Conservation (phyloP, 2,329 filamentous ascomycete genomes). For the Anthostomella pinea region DNA sequence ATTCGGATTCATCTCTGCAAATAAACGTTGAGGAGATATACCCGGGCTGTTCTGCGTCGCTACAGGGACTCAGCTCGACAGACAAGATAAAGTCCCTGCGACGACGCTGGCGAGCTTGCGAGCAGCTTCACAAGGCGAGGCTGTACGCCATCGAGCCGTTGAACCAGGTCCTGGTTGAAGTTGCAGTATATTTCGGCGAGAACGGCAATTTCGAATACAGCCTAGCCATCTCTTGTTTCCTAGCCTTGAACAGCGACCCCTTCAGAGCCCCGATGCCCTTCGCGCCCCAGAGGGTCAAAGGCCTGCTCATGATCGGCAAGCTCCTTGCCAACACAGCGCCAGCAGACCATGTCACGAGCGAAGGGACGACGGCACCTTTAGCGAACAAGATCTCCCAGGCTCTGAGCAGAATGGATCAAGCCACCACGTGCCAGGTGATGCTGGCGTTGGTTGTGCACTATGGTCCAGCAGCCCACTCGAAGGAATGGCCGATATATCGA, state of each 20-base stretch:
- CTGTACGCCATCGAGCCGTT: slow-evolving; percentile 52
- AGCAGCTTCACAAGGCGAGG: slow-evolving; percentile 34
- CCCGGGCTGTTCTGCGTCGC: slow-evolving; percentile 22
- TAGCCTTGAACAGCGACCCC: slow-evolving; percentile 47
- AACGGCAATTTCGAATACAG: slow-evolving; percentile 40
- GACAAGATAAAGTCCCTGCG: slow-evolving; percentile 28
- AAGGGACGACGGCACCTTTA: slow-evolving; percentile 15
- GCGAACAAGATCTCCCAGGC: slow-evolving; percentile 21
- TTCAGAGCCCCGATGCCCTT: slow-evolving; percentile 50
- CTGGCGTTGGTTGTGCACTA: slow-evolving; percentile 46
- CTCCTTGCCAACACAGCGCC: slow-evolving; percentile 49
- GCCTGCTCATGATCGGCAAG: slow-evolving; percentile 50
- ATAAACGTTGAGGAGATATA: slow-evolving; percentile 31
- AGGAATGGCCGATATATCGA: slow-evolving; percentile 44
- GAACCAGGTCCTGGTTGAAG: slow-evolving; percentile 41
- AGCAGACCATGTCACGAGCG: slow-evolving; percentile 19
- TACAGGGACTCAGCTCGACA: slow-evolving; percentile 3
- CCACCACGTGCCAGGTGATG: slow-evolving; percentile 52
- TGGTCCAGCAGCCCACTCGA: slow-evolving; percentile 40
- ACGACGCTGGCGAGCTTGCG: slow-evolving; percentile 37
- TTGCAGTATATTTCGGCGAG: slow-evolving; percentile 44
- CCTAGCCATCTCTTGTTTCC: slow-evolving; percentile 47
- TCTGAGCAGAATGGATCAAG: slow-evolving; percentile 47
- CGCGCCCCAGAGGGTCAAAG: slow-evolving; percentile 48
- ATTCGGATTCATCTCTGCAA: slow-evolving; percentile 21